phyloP scores from a whole-genome alignment of 768 basidiomycete genomes.

The Fistulinella prunicolor region DNA sequence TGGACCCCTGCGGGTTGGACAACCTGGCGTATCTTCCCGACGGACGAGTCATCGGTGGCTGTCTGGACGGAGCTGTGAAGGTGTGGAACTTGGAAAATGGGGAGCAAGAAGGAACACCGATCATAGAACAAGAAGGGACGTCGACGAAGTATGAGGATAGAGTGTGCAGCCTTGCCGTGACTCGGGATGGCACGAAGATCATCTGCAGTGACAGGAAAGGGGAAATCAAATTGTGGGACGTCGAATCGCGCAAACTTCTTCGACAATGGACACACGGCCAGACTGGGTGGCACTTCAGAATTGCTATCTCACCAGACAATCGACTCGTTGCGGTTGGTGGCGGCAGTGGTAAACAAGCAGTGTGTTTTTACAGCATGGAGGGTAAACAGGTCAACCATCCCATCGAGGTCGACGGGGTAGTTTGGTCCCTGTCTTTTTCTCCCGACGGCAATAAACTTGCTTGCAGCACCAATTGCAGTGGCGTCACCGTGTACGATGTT shows the following conservation, averaged over 20 bases:
- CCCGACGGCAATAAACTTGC: constrained; percentile 1
- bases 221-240: background rate
- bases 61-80: background rate
- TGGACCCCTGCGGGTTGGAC: too few relatives aligned
- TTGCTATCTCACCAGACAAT: constrained; percentile 3
- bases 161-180: background rate
- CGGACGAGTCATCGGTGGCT: background rate
- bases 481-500: background rate
- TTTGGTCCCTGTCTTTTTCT: background rate
- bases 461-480: background rate
- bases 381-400: background rate
- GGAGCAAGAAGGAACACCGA: background rate
- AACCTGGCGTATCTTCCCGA: background rate
- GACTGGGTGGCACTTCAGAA: rapidly evolving
- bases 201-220: background rate
- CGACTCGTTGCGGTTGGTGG: background rate
- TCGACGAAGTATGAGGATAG: background rate
- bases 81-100: background rate
- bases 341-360: background rate
- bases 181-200: background rate
- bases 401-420: background rate
- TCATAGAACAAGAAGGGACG: background rate
- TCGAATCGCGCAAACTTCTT: background rate
- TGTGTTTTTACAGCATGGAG: background rate
- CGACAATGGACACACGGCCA: background rate